Evolutionary conservation across 1,284 basidiomycete species (phyloP).

Genomic region (Pseudozyma thailandica): DNA sequence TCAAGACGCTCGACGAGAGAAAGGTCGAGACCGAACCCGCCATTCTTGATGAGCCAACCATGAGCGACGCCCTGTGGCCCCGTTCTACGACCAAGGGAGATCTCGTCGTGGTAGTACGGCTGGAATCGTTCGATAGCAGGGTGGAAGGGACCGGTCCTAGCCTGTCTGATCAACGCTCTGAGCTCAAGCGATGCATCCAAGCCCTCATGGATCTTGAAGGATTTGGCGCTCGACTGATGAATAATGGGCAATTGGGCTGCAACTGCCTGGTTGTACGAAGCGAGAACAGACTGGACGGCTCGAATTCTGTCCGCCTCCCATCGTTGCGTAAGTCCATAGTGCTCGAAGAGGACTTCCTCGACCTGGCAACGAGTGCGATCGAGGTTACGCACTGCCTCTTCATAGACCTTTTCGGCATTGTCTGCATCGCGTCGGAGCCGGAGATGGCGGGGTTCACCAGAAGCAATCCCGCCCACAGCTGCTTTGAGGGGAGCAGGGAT

Average conservation of each 20-base stretch:
- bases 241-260: constrained; percentile 28
- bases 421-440: constrained; percentile 63
- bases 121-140: constrained; percentile 60
- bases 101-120: constrained; percentile 66
- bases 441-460: constrained; percentile 56
- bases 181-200: constrained; percentile 40
- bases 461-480: constrained; percentile 55
- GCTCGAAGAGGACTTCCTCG: constrained; percentile 62
- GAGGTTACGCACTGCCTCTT: constrained; percentile 52
- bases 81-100: constrained; percentile 43
- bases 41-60: constrained; percentile 48
- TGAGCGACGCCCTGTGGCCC: constrained; percentile 21
- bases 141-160: constrained; percentile 60
- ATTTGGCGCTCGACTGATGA: constrained; percentile 27
- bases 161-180: constrained; percentile 49
- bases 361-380: constrained; percentile 57
- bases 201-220: constrained; percentile 32
- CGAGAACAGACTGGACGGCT: constrained; percentile 59
- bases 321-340: constrained; percentile 55
- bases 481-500: constrained; percentile 58
- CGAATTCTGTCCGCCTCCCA: constrained; percentile 62
- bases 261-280: constrained; percentile 46
- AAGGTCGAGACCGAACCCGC: constrained; percentile 65
- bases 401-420: constrained; percentile 56
- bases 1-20: constrained; percentile 45